Evolutionary conservation across 305 asterid species (phyloP).

Genomic region (Solanum hybrid): DNA sequence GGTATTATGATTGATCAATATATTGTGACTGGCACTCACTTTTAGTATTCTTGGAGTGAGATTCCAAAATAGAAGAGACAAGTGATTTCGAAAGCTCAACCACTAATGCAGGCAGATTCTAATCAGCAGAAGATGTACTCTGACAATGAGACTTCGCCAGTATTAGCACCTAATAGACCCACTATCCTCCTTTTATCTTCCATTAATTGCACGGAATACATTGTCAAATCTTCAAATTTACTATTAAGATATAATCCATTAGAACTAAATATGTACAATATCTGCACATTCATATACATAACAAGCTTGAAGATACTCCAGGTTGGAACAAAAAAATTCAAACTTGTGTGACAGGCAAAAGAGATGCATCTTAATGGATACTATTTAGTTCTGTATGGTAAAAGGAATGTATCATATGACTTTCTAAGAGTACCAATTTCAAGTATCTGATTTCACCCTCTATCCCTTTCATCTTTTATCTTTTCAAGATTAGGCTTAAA

Average conservation of each 20-base stretch:
- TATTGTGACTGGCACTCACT: background rate
- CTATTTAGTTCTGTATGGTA: background rate
- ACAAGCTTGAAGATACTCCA: background rate
- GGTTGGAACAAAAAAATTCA: background rate
- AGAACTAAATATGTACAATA: background rate
- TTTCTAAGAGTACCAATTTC: background rate
- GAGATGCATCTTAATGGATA: background rate
- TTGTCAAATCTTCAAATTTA: background rate
- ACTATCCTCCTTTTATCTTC: background rate
- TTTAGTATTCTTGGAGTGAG: background rate
- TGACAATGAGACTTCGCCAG: background rate
- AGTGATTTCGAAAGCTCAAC: background rate
- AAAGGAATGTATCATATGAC: background rate
- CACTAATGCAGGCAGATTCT: background rate
- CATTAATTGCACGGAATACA: background rate
- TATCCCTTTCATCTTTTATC: background rate
- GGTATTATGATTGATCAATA: background rate
- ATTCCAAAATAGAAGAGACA: background rate
- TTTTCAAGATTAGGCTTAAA: background rate
- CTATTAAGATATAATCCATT: background rate
- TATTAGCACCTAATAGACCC: background rate
- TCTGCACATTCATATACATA: background rate
- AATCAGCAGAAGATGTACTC: background rate
- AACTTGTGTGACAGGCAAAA: background rate
- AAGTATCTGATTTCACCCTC: background rate